phyloP scores from a whole-genome alignment of 495 filamentous ascomycete species.

The Penicillium manginii region DNA sequence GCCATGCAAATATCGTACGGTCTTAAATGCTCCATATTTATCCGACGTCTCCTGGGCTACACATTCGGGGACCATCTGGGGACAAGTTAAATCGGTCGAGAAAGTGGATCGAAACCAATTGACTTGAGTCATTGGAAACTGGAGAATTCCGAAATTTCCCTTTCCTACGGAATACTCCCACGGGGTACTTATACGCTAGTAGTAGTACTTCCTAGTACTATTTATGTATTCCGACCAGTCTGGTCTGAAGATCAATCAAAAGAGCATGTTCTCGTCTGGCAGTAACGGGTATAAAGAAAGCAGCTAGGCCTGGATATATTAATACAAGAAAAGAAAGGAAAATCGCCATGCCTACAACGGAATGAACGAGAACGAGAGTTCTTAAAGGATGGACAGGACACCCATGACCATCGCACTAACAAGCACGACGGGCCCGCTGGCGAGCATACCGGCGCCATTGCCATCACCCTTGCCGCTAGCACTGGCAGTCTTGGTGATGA shows the following conservation, averaged over 20 bases:
- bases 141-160: background rate
- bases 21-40: background rate
- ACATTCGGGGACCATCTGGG: background rate
- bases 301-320: background rate
- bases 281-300: background rate
- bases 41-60: background rate
- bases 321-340: background rate
- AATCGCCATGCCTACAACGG: background rate
- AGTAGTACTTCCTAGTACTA: background rate
- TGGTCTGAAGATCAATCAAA: background rate
- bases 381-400: slow-evolving; percentile 11
- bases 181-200: background rate
- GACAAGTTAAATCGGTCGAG: background rate
- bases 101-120: background rate
- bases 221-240: background rate
- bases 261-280: background rate
- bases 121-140: background rate
- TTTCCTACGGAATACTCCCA: background rate
- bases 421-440: slow-evolving; percentile 2
- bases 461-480: slow-evolving; percentile 4
- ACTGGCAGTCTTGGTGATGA: background rate
- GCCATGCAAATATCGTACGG: background rate
- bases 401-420: slow-evolving; percentile 8
- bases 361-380: background rate
- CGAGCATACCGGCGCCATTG: slow-evolving; percentile 14